These are phyloP conservation scores for Auriculariales sp. DNA, from an alignment of 768 basidiomycete genomes.

Conservation along the genomic window DNA sequence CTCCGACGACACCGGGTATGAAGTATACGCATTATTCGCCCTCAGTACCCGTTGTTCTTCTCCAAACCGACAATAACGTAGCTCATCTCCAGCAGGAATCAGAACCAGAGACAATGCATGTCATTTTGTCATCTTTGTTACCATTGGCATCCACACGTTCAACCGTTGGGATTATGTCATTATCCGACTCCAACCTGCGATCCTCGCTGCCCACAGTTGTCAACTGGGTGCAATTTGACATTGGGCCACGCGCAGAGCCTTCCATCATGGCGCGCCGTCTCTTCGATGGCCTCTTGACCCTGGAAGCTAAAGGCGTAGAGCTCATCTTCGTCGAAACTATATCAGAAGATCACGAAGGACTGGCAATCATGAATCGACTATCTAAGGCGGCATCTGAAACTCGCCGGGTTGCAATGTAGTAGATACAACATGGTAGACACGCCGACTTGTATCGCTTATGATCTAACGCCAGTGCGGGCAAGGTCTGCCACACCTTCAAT, in stretches of 20 bases:
- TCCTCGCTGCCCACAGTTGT: background rate
- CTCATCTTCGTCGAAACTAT: constrained; percentile 79
- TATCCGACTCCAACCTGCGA: constrained; percentile 38
- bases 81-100: too few species aligned
- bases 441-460: background rate
- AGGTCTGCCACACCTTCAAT: constrained; percentile 20
- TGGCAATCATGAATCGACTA: constrained; percentile 91
- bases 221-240: constrained; percentile 7
- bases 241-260: constrained; percentile 38
- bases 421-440: background rate
- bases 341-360: constrained; percentile 62
- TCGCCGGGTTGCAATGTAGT: too few species aligned
- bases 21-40: constrained; percentile 98
- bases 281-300: constrained; percentile 73
- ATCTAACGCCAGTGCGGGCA: background rate
- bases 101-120: constrained; percentile 13
- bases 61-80: too few species aligned
- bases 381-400: constrained; percentile 70
- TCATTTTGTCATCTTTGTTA: too few species aligned
- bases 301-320: constrained; percentile 67
- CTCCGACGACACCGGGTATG: constrained; percentile 95
- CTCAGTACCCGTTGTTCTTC: constrained; percentile 66
- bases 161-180: constrained; percentile 56
- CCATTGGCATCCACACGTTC: too few species aligned
- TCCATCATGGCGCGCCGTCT: constrained; percentile 62